Evolutionary conservation across 2,329 filamentous ascomycete species (phyloP), one percentile per base, ranked within the genome.

Genomic region (Colletotrichum higginsianum): DNA sequence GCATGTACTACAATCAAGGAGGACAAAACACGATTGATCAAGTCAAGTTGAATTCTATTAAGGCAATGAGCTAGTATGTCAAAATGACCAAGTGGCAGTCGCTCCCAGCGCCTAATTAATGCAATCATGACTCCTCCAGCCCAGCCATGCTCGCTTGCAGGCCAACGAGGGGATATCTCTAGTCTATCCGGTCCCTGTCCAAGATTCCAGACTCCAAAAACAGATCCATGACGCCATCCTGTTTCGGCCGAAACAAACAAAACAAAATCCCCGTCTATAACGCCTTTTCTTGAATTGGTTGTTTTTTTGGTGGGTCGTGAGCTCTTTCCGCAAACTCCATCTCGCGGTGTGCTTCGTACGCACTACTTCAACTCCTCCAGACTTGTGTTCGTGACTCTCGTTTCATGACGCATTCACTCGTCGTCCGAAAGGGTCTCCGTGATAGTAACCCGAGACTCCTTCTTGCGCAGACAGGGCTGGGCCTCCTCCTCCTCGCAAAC

Each of bases 361-460:
- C 30, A 65, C n/a, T 11, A 65, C 15, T 8, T 23, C n/a, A 47
- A 13, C 30, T 47, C 42, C 9, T 30, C 38, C 26, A 18, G 12
- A 56, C 53, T 23, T 38, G 44, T 50, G 35, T 56, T 71, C 56
- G 44, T 62, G 50, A 26, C 64, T 42, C n/a, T 62, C 58, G 40
- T 55, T 23, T 55, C 58, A 63, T 49, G 58, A 68, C 64, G 44
- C 46, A 11, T 50, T 64, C 64, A 72, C 23, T 73, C 72, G 18
- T 69, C 69, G n/a, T 72, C 72, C 16, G 67, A 66, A n/a, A 71
- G 61, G 16, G 56, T 61, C 61, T 73, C 72, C 23, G 44, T 72
- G 60, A 73, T 44, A 7, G 60, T 56, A 15, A 73, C 64, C 15
- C 64, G 61, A 7, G 72, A 68, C 23, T 72, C 67, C 30, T 66